Conservation (phyloP, 345 rosid genomes). For the Salix caprea region DNA sequence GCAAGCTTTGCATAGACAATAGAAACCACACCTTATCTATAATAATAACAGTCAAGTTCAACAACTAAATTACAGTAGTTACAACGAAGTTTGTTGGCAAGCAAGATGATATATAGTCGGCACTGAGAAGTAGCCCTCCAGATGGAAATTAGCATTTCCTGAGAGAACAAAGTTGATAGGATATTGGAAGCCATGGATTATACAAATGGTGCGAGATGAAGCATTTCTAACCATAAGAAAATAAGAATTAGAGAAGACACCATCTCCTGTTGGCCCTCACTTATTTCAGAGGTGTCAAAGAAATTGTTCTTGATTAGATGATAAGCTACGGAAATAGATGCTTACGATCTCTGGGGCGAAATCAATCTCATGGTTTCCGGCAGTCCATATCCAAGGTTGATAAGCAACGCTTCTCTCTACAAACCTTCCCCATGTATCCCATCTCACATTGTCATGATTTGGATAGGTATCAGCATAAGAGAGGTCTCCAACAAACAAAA, state of each 20-base stretch:
- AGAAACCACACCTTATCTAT: background rate
- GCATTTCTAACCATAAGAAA: background rate
- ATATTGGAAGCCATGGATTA: background rate
- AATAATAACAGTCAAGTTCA: background rate
- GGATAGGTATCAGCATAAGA: slow-evolving; percentile 81
- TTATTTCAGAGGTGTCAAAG: background rate
- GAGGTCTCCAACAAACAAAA: slow-evolving; percentile 78
- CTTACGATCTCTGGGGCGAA: slow-evolving; percentile 68
- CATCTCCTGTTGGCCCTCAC: background rate
- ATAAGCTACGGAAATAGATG: background rate
- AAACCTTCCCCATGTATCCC: slow-evolving; percentile 96
- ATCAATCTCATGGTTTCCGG: slow-evolving; percentile 85
- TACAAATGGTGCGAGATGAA: background rate
- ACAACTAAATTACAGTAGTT: background rate
- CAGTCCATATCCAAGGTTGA: slow-evolving; percentile 97
- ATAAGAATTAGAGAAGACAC: background rate
- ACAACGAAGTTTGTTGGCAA: background rate
- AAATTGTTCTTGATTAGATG: background rate
- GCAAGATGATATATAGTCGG: background rate
- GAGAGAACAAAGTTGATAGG: background rate
- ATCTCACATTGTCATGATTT: slow-evolving; percentile 61
- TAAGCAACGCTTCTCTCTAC: slow-evolving; percentile 79
- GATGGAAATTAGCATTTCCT: background rate
- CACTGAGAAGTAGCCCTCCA: background rate
- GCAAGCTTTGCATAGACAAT: background rate